phyloP scores from a whole-genome alignment of 768 basidiomycete species.

The Boletales sp. region DNA sequence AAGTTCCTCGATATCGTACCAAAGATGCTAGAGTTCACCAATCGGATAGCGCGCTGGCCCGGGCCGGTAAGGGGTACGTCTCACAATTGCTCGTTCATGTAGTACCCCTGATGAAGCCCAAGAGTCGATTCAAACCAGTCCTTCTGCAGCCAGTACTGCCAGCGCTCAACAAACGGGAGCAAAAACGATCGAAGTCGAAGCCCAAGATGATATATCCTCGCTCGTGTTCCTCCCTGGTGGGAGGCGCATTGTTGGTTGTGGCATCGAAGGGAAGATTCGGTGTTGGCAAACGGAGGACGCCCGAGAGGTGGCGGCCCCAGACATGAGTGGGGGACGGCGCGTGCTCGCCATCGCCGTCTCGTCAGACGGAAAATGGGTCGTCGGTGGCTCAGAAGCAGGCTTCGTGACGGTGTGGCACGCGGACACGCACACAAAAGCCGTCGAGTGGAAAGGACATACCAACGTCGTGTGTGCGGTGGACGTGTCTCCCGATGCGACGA shows the following conservation, averaged over 20 bases:
- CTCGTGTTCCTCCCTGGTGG: not conserved
- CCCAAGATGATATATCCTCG: too few relatives aligned
- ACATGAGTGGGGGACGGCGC: not conserved
- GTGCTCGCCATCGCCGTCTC: not conserved
- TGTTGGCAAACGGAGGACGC: not conserved
- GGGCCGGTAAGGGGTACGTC: too few relatives aligned
- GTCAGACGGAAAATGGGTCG: not conserved
- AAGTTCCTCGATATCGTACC: too few relatives aligned
- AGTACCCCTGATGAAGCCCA: too few relatives aligned
- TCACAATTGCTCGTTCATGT: too few relatives aligned
- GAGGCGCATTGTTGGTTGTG: not conserved
- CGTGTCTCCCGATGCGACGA: slow-evolving; percentile 10
- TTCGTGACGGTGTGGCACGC: not conserved
- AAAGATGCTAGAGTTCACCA: too few relatives aligned
- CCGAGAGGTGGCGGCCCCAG: not conserved
- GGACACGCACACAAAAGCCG: not conserved
- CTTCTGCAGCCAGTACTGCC: too few relatives aligned
- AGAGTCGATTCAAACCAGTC: too few relatives aligned
- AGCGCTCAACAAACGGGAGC: too few relatives aligned
- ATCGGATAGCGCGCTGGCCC: too few relatives aligned
- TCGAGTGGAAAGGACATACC: not conserved
- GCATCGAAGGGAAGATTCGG: not conserved
- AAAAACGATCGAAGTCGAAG: too few relatives aligned
- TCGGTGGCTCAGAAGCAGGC: not conserved
- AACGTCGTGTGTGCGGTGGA: not conserved